These are phyloP conservation scores for Sarocladiaceae sp. DNA, from an alignment of 2,329 filamentous ascomycete species.

Conservation along the genomic window DNA sequence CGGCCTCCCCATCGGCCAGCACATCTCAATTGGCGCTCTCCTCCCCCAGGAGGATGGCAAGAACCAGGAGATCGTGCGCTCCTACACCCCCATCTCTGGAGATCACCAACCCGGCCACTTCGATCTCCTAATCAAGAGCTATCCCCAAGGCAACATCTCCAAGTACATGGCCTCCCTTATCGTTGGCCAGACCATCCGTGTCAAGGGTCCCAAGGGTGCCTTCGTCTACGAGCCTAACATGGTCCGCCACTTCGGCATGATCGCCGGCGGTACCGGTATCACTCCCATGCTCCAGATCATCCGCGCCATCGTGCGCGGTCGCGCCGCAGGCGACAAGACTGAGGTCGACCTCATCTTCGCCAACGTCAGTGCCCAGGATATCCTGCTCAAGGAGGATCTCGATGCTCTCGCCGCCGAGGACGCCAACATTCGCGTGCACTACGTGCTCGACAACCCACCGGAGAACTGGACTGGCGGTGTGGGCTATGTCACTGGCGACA, in stretches of 20 bases:
- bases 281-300: conserved; percentile 98
- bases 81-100: conserved; percentile 86
- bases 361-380: conserved; percentile 90
- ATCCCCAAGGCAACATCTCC: conserved; percentile 95
- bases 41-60: conserved; percentile 62
- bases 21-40: conserved; percentile 89
- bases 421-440: conserved; percentile 77
- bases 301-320: conserved; percentile 79
- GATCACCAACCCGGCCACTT: conserved; percentile 88
- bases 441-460: conserved; percentile 93
- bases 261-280: conserved; percentile 94
- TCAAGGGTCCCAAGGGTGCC: conserved; percentile 91
- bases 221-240: conserved; percentile 98
- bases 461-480: conserved; percentile 87
- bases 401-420: conserved; percentile 74
- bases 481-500: conserved; percentile 90
- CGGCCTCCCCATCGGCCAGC: conserved; percentile 95
- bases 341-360: conserved; percentile 94
- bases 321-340: conserved; percentile 73
- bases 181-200: conserved; percentile 81
- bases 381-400: conserved; percentile 86
- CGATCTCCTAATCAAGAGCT: conserved; percentile 96
- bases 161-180: conserved; percentile 79
- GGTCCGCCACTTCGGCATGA: conserved; percentile 95
- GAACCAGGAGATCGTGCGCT: conserved; percentile 78